Evolutionary conservation across 1,284 basidiomycete species (phyloP).

Genomic region (Xerocomus minutiporus): DNA sequence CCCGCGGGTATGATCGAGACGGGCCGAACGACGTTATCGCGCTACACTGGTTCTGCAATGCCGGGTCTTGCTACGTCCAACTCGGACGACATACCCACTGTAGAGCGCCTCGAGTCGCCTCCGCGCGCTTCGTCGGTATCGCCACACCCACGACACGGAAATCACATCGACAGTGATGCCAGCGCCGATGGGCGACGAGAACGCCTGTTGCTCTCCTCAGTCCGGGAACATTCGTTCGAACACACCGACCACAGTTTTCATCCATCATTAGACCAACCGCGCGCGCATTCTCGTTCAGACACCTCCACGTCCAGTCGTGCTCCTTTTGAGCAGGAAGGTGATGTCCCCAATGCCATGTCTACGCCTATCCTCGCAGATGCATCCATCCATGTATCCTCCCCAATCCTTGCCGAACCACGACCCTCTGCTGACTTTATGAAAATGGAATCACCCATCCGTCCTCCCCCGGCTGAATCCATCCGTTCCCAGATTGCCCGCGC

Average conservation of each 20-base stretch:
- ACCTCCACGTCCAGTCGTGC: conserved; percentile 25
- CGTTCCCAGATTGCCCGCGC: conserved; percentile 28
- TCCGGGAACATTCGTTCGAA: conserved; percentile 27
- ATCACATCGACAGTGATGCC: conserved; percentile 18
- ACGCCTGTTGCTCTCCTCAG: conserved; percentile 22
- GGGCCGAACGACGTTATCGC: conserved; percentile 12
- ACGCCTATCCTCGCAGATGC: conserved; percentile 29
- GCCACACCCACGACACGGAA: conserved; percentile 14
- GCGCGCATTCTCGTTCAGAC: conserved; percentile 20
- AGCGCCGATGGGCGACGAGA: conserved; percentile 23
- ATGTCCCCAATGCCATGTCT: conserved; percentile 29
- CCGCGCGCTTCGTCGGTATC: conserved; percentile 26
- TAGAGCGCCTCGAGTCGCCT: conserved; percentile 27
- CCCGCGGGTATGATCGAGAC: conserved; percentile 8
- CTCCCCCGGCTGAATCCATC: conserved; percentile 31
- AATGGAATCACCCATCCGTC: conserved; percentile 34
- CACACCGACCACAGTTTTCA: conserved; percentile 17
- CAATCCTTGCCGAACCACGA: conserved; percentile 29
- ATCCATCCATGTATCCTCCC: conserved; percentile 25
- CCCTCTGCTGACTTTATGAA: conserved; percentile 34
- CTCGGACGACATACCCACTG: conserved; percentile 31
- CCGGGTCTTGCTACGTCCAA: conserved; percentile 20
- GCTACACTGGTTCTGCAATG: conserved; percentile 16
- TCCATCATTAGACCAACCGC: conserved; percentile 12
- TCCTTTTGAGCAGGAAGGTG: conserved; percentile 21